These are phyloP conservation scores for Megacollybia platyphylla DNA, from an alignment of 1,284 basidiomycete genomes.

Conservation along the genomic window DNA sequence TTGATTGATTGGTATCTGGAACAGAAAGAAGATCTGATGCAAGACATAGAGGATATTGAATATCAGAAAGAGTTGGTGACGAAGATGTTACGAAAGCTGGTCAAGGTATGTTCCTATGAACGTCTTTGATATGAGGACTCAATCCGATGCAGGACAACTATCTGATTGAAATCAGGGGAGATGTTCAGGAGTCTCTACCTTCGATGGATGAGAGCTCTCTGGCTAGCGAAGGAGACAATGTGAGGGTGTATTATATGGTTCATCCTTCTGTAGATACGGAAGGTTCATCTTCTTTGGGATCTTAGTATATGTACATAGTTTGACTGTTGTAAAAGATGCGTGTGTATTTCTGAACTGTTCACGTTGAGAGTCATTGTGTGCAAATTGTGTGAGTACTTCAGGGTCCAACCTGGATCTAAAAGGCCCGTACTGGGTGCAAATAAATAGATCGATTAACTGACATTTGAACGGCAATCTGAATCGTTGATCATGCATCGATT, in stretches of 20 bases:
- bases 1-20: constrained; percentile 97
- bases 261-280: constrained; percentile 74
- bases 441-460: too few relatives aligned
- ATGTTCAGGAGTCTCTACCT: constrained; percentile 68
- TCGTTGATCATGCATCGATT: too few relatives aligned
- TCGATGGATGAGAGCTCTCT: constrained; percentile 46
- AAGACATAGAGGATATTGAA: constrained; percentile 83
- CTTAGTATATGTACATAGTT: constrained; percentile 4
- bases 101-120: constrained; percentile 49
- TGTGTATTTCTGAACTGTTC: too few relatives aligned
- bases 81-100: constrained; percentile 83
- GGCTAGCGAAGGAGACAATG: constrained; percentile 41
- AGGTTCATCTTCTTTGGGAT: constrained; percentile 27
- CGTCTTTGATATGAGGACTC: constrained; percentile 3
- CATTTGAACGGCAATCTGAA: too few relatives aligned
- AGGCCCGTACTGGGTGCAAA: too few relatives aligned
- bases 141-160: constrained; percentile 59
- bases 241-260: constrained; percentile 69
- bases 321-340: too few relatives aligned
- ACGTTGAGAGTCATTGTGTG: too few relatives aligned
- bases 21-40: constrained; percentile 72
- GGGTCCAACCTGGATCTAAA: too few relatives aligned
- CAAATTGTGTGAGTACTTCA: too few relatives aligned
- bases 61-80: constrained; percentile 83
- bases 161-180: constrained; percentile 73